Evolutionary conservation across 1,284 basidiomycete species (phyloP), one percentile per base, ranked within the genome.

Genomic region (Apiotrichum gamsii): DNA sequence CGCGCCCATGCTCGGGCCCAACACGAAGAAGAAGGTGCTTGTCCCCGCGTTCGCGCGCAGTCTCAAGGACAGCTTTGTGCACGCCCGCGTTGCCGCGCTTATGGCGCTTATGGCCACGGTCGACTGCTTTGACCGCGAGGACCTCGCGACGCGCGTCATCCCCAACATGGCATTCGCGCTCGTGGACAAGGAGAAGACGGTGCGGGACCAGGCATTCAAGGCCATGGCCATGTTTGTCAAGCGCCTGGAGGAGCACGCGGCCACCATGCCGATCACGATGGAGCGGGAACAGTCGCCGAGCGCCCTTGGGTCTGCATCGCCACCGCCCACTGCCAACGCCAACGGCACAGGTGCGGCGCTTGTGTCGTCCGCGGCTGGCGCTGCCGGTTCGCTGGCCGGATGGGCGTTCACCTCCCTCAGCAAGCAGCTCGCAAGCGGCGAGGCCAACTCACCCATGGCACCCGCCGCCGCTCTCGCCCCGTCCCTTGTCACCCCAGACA

Each of bases 61-160:
- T 9, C 71, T 98, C 39, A 91, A 91, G 63, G 95, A 98, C 67
- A 72, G 82, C 0, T 98, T 97, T 65, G 84, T 93, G 0, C 94
- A 95, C 65, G 86, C 90, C 1, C 80, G 95, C 24, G 90, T 96
- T 0, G 94, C 94, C 0, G 95, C 90, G 0, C 72, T 98, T 35
- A 91, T 94, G 89, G 89, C 91, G 14, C 82, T 97, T 59, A 94
- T 93, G 84, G 91, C 94, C 1, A 93, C 90, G 0, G 82, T 85
- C 15, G 93, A 96, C 25, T 87, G 84, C 53, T 98, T 90, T 58
- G 90, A 87, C 44, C 70, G 80, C 19, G 87, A 93, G 48, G 93
- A 96, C 54, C 67, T 95, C n/a, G 90, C 90, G 0, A 80, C 78
- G 1, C 90, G 85, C 64, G 91, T 95, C 0, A 82, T 96, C 21